Conservation (phyloP, 1,284 basidiomycete genomes). For the Pisolithus thermaeus region DNA sequence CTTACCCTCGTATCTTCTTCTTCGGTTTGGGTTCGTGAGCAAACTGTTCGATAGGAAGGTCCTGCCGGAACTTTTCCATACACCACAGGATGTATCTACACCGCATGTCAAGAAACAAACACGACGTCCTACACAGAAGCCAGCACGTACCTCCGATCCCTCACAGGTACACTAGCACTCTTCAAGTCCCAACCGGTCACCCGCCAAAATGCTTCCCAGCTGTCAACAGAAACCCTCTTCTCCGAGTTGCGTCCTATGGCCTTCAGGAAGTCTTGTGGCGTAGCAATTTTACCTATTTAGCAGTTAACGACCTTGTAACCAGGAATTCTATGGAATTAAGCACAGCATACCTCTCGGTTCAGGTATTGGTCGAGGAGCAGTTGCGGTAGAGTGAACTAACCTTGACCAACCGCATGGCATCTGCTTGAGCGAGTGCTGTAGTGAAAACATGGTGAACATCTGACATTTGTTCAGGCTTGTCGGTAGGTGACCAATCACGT, state of each 20-base stretch:
- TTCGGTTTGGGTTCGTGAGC: constrained; percentile 59
- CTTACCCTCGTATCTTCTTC: constrained; percentile 75
- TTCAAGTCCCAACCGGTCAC: constrained; percentile 53
- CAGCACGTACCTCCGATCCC: constrained; percentile 53
- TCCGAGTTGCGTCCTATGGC: constrained; percentile 65
- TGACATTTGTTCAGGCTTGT: not conserved
- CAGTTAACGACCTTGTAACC: not conserved
- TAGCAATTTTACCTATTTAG: constrained; percentile 37
- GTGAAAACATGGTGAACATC: constrained; percentile 12
- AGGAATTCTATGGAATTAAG: not conserved
- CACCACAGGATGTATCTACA: constrained; percentile 76
- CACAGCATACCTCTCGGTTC: constrained; percentile 16
- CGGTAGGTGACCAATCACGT: not conserved
- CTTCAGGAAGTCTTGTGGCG: constrained; percentile 60
- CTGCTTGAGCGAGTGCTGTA: constrained; percentile 16
- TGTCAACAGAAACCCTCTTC: constrained; percentile 52
- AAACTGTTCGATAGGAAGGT: constrained; percentile 49
- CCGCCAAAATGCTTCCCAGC: constrained; percentile 69
- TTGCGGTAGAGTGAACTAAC: constrained; percentile 34
- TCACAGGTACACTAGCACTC: constrained; percentile 56
- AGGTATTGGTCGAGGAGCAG: constrained; percentile 29
- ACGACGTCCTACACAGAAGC: not conserved
- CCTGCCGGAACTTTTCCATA: constrained; percentile 70
- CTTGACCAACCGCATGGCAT: constrained; percentile 24
- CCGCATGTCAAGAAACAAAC: constrained; percentile 3